These are phyloP conservation scores for Podospora didyma DNA, from an alignment of 495 filamentous ascomycete species.

Conservation along the genomic window DNA sequence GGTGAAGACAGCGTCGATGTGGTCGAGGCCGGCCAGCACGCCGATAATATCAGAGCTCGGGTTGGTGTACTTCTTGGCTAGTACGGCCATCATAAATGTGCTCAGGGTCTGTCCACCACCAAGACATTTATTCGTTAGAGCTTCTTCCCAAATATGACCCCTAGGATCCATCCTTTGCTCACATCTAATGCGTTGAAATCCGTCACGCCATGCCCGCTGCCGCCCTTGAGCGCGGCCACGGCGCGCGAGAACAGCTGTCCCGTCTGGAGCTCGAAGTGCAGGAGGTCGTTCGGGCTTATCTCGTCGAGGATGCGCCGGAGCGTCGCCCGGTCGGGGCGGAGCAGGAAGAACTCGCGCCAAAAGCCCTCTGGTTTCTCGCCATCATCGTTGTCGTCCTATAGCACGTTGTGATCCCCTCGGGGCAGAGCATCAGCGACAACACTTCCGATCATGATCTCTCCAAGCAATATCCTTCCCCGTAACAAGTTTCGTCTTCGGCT, in stretches of 20 bases:
- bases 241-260: slow-evolving; percentile 73
- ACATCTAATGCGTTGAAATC: slow-evolving; percentile 89
- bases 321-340: slow-evolving; percentile 67
- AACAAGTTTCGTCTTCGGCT: no score
- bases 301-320: slow-evolving; percentile 63
- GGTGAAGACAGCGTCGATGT: slow-evolving; percentile 79
- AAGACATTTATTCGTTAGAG: no score
- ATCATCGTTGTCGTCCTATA: slow-evolving; percentile 53
- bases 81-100: slow-evolving; percentile 73
- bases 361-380: slow-evolving; percentile 76
- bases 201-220: slow-evolving; percentile 54
- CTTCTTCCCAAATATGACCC: no score
- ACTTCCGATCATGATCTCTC: background rate
- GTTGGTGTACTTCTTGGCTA: slow-evolving; percentile 91
- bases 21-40: slow-evolving; percentile 79
- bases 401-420: no score
- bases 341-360: slow-evolving; percentile 93
- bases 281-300: slow-evolving; percentile 66
- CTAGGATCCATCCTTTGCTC: no score
- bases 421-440: background rate
- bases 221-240: slow-evolving; percentile 62
- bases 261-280: slow-evolving; percentile 70
- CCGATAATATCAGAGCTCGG: slow-evolving; percentile 93
- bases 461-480: no score
- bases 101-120: slow-evolving; percentile 69